Evolutionary conservation across 2,329 filamentous ascomycete genomes (phyloP).

Genomic region (Neospermospora avenae): DNA sequence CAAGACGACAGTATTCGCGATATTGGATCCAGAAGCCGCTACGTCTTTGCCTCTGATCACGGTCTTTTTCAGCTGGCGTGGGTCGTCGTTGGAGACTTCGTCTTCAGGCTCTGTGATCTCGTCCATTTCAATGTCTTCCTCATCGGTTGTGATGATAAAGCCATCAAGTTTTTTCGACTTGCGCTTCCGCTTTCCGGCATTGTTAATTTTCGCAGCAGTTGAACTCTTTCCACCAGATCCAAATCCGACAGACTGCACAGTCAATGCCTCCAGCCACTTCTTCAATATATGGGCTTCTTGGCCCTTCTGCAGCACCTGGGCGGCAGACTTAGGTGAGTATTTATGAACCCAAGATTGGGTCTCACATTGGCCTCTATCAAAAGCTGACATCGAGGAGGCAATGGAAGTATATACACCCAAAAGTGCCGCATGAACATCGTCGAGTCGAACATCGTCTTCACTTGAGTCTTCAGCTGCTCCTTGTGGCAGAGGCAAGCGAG

Average conservation of each 20-base stretch:
- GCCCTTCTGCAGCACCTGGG: slow-evolving; percentile 72
- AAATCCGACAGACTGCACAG: slow-evolving; percentile 72
- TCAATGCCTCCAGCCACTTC: slow-evolving; percentile 77
- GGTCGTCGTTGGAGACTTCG: slow-evolving; percentile 37
- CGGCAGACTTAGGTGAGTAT: slow-evolving; percentile 69
- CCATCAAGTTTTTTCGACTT: slow-evolving; percentile 66
- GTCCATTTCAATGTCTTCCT: slow-evolving; percentile 67
- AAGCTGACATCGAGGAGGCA: slow-evolving; percentile 64
- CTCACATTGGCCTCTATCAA: slow-evolving; percentile 77
- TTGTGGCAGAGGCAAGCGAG: slow-evolving; percentile 7
- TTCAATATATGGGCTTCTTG: slow-evolving; percentile 68
- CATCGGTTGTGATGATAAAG: slow-evolving; percentile 76
- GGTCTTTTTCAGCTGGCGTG: slow-evolving; percentile 47
- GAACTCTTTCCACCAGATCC: slow-evolving; percentile 38
- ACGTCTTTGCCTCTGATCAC: slow-evolving; percentile 41
- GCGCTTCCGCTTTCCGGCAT: slow-evolving; percentile 61
- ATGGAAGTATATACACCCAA: slow-evolving; percentile 58
- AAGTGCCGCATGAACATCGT: slow-evolving; percentile 54
- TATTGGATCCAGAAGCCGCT: slow-evolving; percentile 35
- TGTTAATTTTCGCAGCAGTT: slow-evolving; percentile 27
- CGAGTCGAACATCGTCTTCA: slow-evolving; percentile 38
- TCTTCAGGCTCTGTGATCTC: slow-evolving; percentile 63
- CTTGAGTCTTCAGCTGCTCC: slow-evolving; percentile 27
- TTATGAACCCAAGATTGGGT: slow-evolving; percentile 74
- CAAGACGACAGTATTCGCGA: slow-evolving; percentile 77